Conservation (phyloP, 2,329 filamentous ascomycete genomes). For the Lasiodiplodia theobromae region DNA sequence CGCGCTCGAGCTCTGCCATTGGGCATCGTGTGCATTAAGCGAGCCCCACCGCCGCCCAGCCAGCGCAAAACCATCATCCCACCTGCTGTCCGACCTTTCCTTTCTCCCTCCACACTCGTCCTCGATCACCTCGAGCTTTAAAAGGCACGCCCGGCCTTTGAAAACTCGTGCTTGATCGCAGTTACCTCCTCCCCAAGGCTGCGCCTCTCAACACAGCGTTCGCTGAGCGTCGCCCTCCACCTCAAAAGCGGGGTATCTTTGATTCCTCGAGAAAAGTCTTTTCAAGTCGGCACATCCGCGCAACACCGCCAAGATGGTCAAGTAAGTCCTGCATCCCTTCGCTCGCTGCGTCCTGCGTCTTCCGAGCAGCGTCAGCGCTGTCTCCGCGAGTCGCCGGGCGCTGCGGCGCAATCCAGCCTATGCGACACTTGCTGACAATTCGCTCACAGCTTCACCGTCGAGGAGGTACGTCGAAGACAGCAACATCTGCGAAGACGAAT, state of each 20-base stretch:
- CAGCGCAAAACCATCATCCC: constrained; percentile 31
- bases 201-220: constrained; percentile 15
- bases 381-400: neutral
- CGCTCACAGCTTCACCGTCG: constrained; percentile 88
- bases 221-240: constrained; percentile 24
- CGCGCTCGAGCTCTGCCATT: neutral
- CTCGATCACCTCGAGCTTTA: constrained; percentile 29
- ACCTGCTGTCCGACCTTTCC: constrained; percentile 28
- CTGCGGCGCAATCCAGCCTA: neutral
- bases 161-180: constrained; percentile 26
- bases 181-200: constrained; percentile 6
- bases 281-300: constrained; percentile 23
- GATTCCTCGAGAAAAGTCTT: constrained; percentile 21
- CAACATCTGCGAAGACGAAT: neutral
- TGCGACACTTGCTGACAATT: constrained; percentile 57
- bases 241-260: constrained; percentile 30
- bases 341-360: neutral
- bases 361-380: neutral
- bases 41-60: constrained; percentile 28
- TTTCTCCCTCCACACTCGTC: constrained; percentile 16
- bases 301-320: constrained; percentile 96
- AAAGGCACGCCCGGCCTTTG: constrained; percentile 29
- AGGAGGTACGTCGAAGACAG: constrained; percentile 67
- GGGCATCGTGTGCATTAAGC: constrained; percentile 25
- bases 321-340: constrained; percentile 72